phyloP scores from a whole-genome alignment of 441 rosid species.

The Euphorbia corollata region DNA sequence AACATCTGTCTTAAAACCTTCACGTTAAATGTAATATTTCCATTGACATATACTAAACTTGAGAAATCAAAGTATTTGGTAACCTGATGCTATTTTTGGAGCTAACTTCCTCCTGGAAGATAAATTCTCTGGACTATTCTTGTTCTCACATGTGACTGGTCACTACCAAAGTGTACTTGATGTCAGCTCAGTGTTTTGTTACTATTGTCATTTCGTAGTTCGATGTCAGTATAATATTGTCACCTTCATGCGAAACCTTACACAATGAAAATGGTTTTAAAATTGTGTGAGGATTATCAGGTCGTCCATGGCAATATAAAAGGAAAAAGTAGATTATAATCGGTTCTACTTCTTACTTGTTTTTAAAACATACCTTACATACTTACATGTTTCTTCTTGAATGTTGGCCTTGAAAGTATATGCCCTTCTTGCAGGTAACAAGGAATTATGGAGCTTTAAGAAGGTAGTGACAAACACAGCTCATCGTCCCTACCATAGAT shows the following conservation, averaged over 20 bases:
- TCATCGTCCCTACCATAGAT: neutral
- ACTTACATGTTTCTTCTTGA: neutral
- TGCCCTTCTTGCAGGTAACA: constrained; percentile 45
- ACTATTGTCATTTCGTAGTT: neutral
- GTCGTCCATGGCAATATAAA: neutral
- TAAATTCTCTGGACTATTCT: neutral
- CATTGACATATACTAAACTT: neutral
- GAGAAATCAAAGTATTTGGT: neutral
- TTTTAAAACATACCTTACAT: neutral
- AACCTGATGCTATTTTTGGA: neutral
- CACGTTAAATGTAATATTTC: neutral
- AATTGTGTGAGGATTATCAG: neutral
- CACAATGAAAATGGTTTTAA: neutral
- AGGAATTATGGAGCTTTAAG: constrained; percentile 90
- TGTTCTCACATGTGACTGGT: neutral
- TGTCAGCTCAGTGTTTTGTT: neutral
- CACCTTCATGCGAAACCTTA: neutral
- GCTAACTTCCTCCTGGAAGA: neutral
- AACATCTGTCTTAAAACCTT: neutral
- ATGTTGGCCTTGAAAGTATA: constrained; percentile 1
- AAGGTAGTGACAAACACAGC: constrained; percentile 32
- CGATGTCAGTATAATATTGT: neutral
- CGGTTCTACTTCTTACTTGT: neutral
- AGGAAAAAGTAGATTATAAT: neutral
- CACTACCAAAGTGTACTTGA: neutral